phyloP scores from a whole-genome alignment of 1,284 basidiomycete genomes.

The Quambalaria eucalypti region DNA sequence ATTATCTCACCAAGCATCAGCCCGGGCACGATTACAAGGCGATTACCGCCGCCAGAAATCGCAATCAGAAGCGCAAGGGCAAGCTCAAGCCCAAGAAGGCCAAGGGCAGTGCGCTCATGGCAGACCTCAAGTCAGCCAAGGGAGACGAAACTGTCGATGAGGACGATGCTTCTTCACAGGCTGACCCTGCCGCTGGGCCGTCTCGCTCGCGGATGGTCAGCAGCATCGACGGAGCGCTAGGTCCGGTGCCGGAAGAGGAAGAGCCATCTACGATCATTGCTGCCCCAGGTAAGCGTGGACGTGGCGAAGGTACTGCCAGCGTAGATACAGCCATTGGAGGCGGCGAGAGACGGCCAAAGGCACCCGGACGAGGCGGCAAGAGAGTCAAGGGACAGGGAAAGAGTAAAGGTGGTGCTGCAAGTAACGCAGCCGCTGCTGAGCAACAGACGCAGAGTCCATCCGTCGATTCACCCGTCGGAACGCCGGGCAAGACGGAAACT shows the following conservation, averaged over 20 bases:
- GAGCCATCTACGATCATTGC: neutral
- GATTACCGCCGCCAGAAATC: constrained; percentile 34
- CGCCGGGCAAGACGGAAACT: neutral
- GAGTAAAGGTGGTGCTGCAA: neutral
- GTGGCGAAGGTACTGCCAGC: too few relatives aligned
- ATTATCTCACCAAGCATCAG: constrained; percentile 84
- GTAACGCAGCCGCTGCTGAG: constrained; percentile 8
- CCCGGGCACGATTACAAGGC: constrained; percentile 43
- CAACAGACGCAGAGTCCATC: neutral
- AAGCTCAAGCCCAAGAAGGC: constrained; percentile 44
- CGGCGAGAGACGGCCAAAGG: too few relatives aligned
- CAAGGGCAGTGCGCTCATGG: constrained; percentile 46
- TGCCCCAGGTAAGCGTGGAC: too few relatives aligned
- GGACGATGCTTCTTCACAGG: constrained; percentile 11
- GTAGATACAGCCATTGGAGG: too few relatives aligned
- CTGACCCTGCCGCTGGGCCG: constrained; percentile 2
- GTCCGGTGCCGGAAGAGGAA: neutral
- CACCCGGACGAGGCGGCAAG: neutral
- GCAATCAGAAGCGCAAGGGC: constrained; percentile 37
- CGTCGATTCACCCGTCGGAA: neutral
- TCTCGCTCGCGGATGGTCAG: neutral
- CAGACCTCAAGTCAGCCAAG: constrained; percentile 40
- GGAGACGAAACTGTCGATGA: constrained; percentile 43
- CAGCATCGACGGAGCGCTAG: neutral
- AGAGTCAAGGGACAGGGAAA: neutral